Evolutionary conservation across 2,329 filamentous ascomycete genomes (phyloP).

Genomic region (Hymenoscyphus infarciens): DNA sequence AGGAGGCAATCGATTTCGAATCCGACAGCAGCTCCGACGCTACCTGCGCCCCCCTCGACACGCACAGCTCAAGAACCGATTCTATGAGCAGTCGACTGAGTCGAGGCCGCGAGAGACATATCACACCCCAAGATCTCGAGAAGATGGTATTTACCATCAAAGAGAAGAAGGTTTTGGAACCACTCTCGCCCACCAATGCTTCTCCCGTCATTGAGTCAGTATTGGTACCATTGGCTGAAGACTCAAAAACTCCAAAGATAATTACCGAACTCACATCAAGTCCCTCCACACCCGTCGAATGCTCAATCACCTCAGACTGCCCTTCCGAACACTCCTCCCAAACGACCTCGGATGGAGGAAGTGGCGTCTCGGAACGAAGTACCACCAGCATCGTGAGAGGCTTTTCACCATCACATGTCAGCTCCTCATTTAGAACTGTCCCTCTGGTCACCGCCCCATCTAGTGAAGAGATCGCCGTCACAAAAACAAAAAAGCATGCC

Average conservation of each 20-base stretch:
- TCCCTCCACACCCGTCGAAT: slow-evolving; percentile 44
- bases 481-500: slow-evolving; percentile 55
- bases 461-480: slow-evolving; percentile 51
- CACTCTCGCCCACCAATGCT: slow-evolving; percentile 41
- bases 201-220: slow-evolving; percentile 26
- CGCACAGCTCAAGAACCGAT: slow-evolving; percentile 64
- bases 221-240: slow-evolving; percentile 44
- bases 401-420: slow-evolving; percentile 74
- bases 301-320: slow-evolving; percentile 28
- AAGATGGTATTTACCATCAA: slow-evolving; percentile 93
- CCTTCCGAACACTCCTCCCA: slow-evolving; percentile 25
- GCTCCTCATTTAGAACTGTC: slow-evolving; percentile 60
- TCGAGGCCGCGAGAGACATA: slow-evolving; percentile 76
- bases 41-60: slow-evolving; percentile 59
- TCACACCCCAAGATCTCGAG: slow-evolving; percentile 87
- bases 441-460: slow-evolving; percentile 36
- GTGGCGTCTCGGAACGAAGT: slow-evolving; percentile 36
- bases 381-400: slow-evolving; percentile 72
- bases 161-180: slow-evolving; percentile 69
- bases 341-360: slow-evolving; percentile 42
- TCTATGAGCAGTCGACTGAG: slow-evolving; percentile 64
- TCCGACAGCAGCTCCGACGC: slow-evolving; percentile 39
- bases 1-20: slow-evolving; percentile 58
- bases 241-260: slow-evolving; percentile 43
- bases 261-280: slow-evolving; percentile 49